Evolutionary conservation across 1,284 basidiomycete species (phyloP).

Genomic region (Mycosarcoma mackinlayi): DNA sequence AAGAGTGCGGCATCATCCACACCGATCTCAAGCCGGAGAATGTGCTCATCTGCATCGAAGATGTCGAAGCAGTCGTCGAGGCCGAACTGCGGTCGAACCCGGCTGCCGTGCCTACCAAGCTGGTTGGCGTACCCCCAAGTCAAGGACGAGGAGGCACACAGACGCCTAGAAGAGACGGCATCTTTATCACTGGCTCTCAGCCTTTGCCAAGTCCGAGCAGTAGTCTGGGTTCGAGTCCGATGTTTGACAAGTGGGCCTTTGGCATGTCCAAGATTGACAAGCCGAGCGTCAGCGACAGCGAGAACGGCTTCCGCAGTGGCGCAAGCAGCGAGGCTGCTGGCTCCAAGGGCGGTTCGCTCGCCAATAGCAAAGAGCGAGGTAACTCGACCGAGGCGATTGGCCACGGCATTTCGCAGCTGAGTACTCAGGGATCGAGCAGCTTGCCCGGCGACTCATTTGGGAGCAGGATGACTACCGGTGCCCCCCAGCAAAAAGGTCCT

Average conservation of each 20-base stretch:
- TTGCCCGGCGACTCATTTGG: slow-evolving; percentile 70
- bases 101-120: slow-evolving; percentile 76
- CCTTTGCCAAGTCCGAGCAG: slow-evolving; percentile 83
- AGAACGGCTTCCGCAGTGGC: slow-evolving; percentile 47
- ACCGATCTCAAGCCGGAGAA: slow-evolving; percentile 96
- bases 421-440: slow-evolving; percentile 71
- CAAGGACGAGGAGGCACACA: slow-evolving; percentile 97
- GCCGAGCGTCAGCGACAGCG: slow-evolving; percentile 50
- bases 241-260: slow-evolving; percentile 90
- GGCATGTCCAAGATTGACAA: slow-evolving; percentile 79
- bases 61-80: slow-evolving; percentile 92
- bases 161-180: slow-evolving; percentile 87
- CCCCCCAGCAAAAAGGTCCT: slow-evolving; percentile 73
- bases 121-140: slow-evolving; percentile 93
- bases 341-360: slow-evolving; percentile 45
- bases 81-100: slow-evolving; percentile 79
- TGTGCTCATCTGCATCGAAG: slow-evolving; percentile 95
- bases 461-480: slow-evolving; percentile 72
- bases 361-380: slow-evolving; percentile 64
- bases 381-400: slow-evolving; percentile 73
- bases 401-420: slow-evolving; percentile 76
- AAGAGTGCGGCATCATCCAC: slow-evolving; percentile 88
- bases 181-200: slow-evolving; percentile 92
- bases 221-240: slow-evolving; percentile 79
- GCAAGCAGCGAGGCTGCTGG: slow-evolving; percentile 51